A percentile compares a stretch with the other conserved stretches of the same genome.
phyloP scores from a whole-genome alignment of 192 early-diverging fungal genomes.

The Phlyctochytrium bullatum region DNA sequence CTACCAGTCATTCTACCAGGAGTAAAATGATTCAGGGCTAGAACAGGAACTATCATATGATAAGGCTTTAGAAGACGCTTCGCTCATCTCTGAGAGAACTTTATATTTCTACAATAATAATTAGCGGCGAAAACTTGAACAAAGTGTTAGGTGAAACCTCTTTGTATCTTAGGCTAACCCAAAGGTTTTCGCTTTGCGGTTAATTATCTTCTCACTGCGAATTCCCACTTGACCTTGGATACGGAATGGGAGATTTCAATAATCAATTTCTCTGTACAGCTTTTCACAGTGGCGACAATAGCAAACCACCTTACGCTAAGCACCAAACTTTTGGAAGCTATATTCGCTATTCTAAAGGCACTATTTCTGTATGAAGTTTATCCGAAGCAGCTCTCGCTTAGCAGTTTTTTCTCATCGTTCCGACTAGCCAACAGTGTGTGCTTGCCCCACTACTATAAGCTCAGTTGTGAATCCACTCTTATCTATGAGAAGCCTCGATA shows the following conservation, averaged over 20 bases:
- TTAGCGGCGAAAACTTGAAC: constrained; percentile 74
- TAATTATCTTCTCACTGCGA: constrained; percentile 79
- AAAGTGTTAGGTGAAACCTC: constrained; percentile 63
- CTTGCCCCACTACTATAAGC: constrained; percentile 48
- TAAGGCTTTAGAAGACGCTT: constrained; percentile 87
- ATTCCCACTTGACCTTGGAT: constrained; percentile 78
- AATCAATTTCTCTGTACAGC: constrained; percentile 88
- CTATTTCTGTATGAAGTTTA: constrained; percentile 68
- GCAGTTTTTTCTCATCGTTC: constrained; percentile 16
- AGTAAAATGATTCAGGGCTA: too few species aligned
- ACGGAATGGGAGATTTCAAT: constrained; percentile 89
- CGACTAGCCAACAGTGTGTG: constrained; percentile 11
- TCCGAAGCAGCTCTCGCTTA: constrained; percentile 16
- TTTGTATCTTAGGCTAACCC: background rate
- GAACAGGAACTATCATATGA: constrained; percentile 10
- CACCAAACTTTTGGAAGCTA: constrained; percentile 76
- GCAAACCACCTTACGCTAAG: constrained; percentile 74
- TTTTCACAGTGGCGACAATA: constrained; percentile 89
- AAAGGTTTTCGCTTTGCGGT: constrained; percentile 71
- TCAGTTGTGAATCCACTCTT: constrained; percentile 51
- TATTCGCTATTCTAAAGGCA: constrained; percentile 73
- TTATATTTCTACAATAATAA: constrained; percentile 81
- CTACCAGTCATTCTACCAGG: too few species aligned
- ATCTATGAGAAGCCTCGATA: constrained; percentile 35
- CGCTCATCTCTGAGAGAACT: constrained; percentile 77